Base-by-base conservation (phyloP, 306 rosid genomes). In the Corylus americana region DNA sequence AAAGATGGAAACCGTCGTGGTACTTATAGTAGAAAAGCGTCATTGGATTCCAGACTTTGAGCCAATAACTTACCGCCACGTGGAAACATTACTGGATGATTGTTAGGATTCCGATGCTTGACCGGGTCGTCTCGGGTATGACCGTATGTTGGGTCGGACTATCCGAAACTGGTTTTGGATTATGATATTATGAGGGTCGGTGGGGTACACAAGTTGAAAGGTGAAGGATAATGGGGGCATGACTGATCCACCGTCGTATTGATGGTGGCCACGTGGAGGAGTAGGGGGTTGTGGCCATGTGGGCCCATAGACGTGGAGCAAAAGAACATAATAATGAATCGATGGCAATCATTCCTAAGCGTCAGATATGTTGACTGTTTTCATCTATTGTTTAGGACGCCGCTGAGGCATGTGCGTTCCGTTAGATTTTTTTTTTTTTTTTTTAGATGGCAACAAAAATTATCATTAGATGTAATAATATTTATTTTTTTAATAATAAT, bases 31-130 rank as follows among this genome's bases (percentile, higher is more conserved):
- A 85, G 85, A 88, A 88, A 84, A 78, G 86, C 50, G 82, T 82
- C 97, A 87, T 91, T 85, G 98, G 97, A 95, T 93, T 86, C 94
- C 93, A 90, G 93, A 66, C 83, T 0, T 0, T 50, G 4, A 0
- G 1, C 91, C 79, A 90, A 80, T 77, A n/a, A 2, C 3, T 0
- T 0, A 0, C 0, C 0, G 70, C 77, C 97, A 85, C 89, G 93
- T 92, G 97, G 96, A 2, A 8, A 50, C 7, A 11, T 22, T 1
- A 81, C 27, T 78, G 89, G 86, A 51, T 31, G 4, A 5, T 39
- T 61, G 86, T 87, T 87, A 69, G 88, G 79, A 74, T 86, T 80
- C 87, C 94, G 25, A 92, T 77, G 83, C 55, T 86, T 86, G 93
- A 88, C 91, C 64, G 84, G 80, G 75, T 79, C n/a, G 1, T 70